Evolutionary conservation across 768 basidiomycete genomes (phyloP), one percentile per base, ranked within the genome.

Genomic region (Galerina marginata): DNA sequence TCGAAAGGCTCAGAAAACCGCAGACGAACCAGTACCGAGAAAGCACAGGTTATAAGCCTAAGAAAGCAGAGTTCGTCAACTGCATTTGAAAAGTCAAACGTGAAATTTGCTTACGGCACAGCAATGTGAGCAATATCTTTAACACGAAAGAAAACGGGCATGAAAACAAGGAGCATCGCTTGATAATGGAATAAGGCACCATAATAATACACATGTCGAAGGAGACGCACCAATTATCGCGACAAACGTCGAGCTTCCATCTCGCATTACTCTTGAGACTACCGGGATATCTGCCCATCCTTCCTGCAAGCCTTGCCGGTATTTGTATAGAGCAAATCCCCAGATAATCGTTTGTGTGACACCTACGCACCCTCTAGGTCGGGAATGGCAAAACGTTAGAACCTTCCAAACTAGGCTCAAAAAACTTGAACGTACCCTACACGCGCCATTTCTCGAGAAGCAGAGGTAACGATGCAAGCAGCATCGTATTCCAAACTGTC

Each of bases 241-340:
- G 9, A 49, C 33, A 29, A 49, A 49, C 15, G 33, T 29, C 23
- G 33, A 25, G 23, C 47, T 33, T 7, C 47, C 47, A 29, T 49
- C 47, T 29, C 47, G 47, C 25, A 49, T 49, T 4, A 49, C 47
- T 25, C 47, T 23, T 4, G 25, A 49, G 33, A 49, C 47, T 6
- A 49, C 25, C 25, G 47, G 47, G n/a, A 49, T 33, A n/a, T 49
- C 47, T n/a, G 47, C 47, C 47, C 47, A 49, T 49, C 47, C 47
- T 10, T 26, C 33, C 2, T 23, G 47, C 23, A 23, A 26, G 25
- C 47, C 47, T 29, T 49, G 25, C 23, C 25, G 16, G 33, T 49
- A 49, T 14, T 33, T 23, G 23, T 9, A 49, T 10, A 49, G 33
- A 2, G 47, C 33, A 9, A 49, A 33, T 23, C 25, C 25, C 47